Percentiles rank a stretch among this genome's conserved stretches.
Evolutionary conservation across 768 basidiomycete genomes (phyloP).

Genomic region (Mycena epipterygia): DNA sequence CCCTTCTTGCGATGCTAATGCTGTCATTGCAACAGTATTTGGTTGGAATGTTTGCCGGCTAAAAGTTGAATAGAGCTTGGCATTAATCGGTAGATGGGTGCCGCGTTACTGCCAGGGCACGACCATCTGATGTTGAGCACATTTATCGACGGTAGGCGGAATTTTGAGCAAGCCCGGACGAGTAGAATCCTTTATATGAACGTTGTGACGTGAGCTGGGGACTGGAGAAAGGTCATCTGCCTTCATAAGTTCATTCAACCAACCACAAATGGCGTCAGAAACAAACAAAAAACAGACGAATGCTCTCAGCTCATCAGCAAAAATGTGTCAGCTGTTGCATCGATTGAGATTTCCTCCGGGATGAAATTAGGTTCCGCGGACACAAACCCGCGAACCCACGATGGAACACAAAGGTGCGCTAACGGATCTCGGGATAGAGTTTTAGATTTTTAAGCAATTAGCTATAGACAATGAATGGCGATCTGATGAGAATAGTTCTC

Average conservation of each 20-base stretch:
- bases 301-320: slow-evolving; percentile 14
- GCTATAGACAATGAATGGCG: slow-evolving; percentile 18
- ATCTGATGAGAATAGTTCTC: slow-evolving; percentile 36
- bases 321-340: slow-evolving; percentile 14
- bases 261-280: background rate
- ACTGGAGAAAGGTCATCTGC: slow-evolving; percentile 8
- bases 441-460: slow-evolving; percentile 33
- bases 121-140: slow-evolving; percentile 17
- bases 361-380: slow-evolving; percentile 35
- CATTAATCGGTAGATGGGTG: slow-evolving; percentile 11
- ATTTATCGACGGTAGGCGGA: slow-evolving; percentile 29
- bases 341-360: background rate
- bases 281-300: slow-evolving; percentile 13
- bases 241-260: background rate
- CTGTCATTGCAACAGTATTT: slow-evolving; percentile 72
- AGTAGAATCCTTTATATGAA: slow-evolving; percentile 18
- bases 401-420: background rate
- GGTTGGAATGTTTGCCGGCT: slow-evolving; percentile 84
- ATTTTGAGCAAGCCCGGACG: background rate
- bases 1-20: background rate
- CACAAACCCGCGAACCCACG: slow-evolving; percentile 20
- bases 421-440: slow-evolving; percentile 32
- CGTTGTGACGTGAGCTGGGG: background rate
- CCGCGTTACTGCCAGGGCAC: background rate
- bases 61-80: slow-evolving; percentile 7